Evolutionary conservation across 2,329 filamentous ascomycete genomes (phyloP).

Genomic region (Penicillium oxalicum): DNA sequence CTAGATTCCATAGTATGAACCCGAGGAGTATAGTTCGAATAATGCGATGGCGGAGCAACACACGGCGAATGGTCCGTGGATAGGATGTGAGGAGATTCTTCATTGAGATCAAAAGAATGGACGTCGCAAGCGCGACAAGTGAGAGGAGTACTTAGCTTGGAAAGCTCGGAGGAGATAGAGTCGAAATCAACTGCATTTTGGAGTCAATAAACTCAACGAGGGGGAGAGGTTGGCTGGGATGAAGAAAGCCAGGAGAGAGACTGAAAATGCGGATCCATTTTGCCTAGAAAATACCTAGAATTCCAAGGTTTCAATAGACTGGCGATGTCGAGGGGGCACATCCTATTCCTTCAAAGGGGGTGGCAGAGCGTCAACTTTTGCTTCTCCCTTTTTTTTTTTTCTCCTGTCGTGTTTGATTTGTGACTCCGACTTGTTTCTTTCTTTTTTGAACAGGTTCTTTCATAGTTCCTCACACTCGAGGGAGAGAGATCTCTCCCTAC

Average conservation of each 20-base stretch:
- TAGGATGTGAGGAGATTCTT: constrained; percentile 8
- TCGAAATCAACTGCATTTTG: constrained; percentile 2
- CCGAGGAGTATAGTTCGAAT: constrained; percentile 13
- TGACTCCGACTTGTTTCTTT: too few relatives aligned
- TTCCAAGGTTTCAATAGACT: background rate
- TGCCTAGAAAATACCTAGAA: constrained; percentile 3
- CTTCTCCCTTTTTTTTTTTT: too few relatives aligned
- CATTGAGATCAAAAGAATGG: constrained; percentile 10
- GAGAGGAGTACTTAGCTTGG: too few relatives aligned
- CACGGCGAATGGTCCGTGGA: constrained; percentile 10
- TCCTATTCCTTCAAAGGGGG: constrained; percentile 6
- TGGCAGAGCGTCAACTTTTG: background rate
- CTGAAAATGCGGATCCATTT: background rate
- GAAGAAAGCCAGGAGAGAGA: background rate
- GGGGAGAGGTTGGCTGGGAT: background rate
- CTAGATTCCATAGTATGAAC: constrained; percentile 17
- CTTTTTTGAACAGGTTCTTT: constrained; percentile 3
- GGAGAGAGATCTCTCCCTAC: constrained; percentile 1
- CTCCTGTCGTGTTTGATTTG: too few relatives aligned
- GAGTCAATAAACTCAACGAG: background rate
- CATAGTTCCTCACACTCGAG: constrained; percentile 9
- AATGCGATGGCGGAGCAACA: constrained; percentile 13
- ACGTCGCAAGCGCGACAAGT: constrained; percentile 4
- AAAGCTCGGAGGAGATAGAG: background rate
- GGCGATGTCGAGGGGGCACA: background rate